Conservation (phyloP, 2,329 filamentous ascomycete genomes). For the Cordyceps pruinosa region DNA sequence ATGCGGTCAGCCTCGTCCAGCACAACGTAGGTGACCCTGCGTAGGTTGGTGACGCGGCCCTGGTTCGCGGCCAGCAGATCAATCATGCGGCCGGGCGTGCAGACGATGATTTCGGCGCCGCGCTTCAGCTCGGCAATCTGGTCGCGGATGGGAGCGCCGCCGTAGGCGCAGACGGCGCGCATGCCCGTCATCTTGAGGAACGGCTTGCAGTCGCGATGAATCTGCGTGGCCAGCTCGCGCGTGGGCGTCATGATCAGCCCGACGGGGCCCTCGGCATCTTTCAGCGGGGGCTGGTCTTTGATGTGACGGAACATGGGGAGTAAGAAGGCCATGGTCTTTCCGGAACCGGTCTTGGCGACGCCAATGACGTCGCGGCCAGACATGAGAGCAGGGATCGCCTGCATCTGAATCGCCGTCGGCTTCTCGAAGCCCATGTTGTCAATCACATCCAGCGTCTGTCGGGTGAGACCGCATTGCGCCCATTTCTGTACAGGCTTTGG, state of each 20-base stretch:
- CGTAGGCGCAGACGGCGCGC: conserved; percentile 86
- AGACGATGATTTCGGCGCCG: conserved; percentile 90
- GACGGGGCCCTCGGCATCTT: conserved; percentile 79
- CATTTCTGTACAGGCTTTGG: conserved; percentile 94
- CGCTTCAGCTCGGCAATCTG: conserved; percentile 96
- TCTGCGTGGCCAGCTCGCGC: conserved; percentile 86
- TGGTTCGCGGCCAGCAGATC: conserved; percentile 90
- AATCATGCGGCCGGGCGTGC: conserved; percentile 91
- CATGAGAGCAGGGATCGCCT: conserved; percentile 92
- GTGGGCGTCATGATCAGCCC: conserved; percentile 90
- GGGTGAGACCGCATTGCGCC: conserved; percentile 87
- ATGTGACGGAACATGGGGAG: conserved; percentile 98
- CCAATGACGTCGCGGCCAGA: conserved; percentile 92
- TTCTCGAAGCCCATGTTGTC: conserved; percentile 74
- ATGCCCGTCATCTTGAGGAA: conserved; percentile 83
- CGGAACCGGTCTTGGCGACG: conserved; percentile 94
- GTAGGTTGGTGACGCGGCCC: conserved; percentile 87
- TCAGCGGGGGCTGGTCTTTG: conserved; percentile 80
- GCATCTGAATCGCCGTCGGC: conserved; percentile 90
- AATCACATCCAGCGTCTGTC: conserved; percentile 81
- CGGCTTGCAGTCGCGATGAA: conserved; percentile 89
- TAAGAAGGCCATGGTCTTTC: conserved; percentile 92
- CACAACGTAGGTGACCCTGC: conserved; percentile 85
- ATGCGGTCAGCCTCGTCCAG: conserved; percentile 97
- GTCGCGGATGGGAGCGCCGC: conserved; percentile 91